phyloP scores from a whole-genome alignment of 2,329 filamentous ascomycete species.

The Penicillium sp. region DNA sequence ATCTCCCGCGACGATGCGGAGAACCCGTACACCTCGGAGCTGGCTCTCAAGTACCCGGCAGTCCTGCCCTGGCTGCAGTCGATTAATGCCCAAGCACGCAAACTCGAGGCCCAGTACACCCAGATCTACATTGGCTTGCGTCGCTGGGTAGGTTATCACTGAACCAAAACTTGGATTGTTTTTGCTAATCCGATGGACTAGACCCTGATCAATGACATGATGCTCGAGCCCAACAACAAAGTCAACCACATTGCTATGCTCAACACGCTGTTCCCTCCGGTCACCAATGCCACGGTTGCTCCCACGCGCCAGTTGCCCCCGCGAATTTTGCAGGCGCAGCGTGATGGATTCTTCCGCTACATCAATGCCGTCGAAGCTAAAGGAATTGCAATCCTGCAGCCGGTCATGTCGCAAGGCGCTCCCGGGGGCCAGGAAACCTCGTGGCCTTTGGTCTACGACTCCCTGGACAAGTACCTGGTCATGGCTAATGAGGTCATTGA shows the following conservation, averaged over 20 bases:
- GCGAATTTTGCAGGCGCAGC: conserved; percentile 54
- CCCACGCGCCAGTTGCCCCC: conserved; percentile 54
- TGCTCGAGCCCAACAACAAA: conserved; percentile 61
- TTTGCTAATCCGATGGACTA: too few relatives aligned
- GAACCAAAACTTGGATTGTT: too few relatives aligned
- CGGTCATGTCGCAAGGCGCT: conserved; percentile 54
- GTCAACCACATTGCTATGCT: conserved; percentile 66
- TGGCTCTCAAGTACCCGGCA: conserved; percentile 53
- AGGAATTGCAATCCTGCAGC: conserved; percentile 53
- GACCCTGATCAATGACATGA: conserved; percentile 65
- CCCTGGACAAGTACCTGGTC: conserved; percentile 58
- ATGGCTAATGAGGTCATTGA: conserved; percentile 60
- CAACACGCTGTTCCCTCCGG: conserved; percentile 64
- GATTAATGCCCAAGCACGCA: conserved; percentile 51
- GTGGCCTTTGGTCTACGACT: conserved; percentile 51
- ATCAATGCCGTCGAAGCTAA: conserved; percentile 58
- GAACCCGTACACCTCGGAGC: conserved; percentile 43
- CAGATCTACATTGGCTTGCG: conserved; percentile 61
- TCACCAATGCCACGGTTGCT: conserved; percentile 42
- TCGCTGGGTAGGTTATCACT: conserved; percentile 62
- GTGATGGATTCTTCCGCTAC: conserved; percentile 62
- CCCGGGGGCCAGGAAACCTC: conserved; percentile 52
- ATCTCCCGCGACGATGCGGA: conserved; percentile 50
- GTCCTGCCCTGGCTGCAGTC: conserved; percentile 56
- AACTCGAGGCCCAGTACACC: conserved; percentile 57